Conservation (phyloP, 495 filamentous ascomycete genomes). For the Haplographium delicatum region DNA sequence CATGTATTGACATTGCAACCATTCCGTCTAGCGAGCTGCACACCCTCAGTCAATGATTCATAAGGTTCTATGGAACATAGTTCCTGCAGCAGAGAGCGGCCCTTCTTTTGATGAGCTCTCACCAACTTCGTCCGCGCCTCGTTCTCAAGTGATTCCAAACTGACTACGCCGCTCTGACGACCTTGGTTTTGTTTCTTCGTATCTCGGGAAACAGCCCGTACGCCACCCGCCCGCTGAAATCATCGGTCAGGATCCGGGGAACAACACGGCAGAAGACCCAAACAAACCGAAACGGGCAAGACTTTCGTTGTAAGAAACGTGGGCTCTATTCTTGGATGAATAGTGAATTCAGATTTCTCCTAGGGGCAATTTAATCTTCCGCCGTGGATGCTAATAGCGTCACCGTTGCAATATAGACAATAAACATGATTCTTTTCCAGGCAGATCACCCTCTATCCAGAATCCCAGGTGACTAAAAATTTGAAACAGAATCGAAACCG, state of each 20-base stretch:
- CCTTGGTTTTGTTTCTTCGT: background rate
- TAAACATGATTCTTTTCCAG: too few relatives aligned
- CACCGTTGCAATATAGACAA: too few relatives aligned
- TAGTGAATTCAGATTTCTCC: background rate
- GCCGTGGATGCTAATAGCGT: too few relatives aligned
- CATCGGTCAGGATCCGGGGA: too few relatives aligned
- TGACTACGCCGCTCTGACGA: background rate
- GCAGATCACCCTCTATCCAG: background rate
- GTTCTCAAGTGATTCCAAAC: too few relatives aligned
- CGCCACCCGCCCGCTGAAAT: too few relatives aligned
- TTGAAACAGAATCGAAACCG: conserved; percentile 18
- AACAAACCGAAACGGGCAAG: background rate
- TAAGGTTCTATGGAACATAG: background rate
- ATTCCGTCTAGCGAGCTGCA: conserved; percentile 12
- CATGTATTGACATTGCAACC: conserved; percentile 14
- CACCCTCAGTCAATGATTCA: background rate
- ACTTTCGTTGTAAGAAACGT: conserved; percentile 2
- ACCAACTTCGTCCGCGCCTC: background rate
- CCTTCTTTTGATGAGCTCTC: background rate
- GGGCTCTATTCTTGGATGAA: conserved; percentile 10
- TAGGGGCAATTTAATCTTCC: too few relatives aligned
- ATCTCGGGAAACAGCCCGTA: too few relatives aligned
- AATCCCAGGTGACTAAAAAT: background rate
- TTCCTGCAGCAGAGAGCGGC: conserved; percentile 9
- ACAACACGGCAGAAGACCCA: background rate